Evolutionary conservation across 495 filamentous ascomycete species (phyloP).

Genomic region (Penicillium silybi): DNA sequence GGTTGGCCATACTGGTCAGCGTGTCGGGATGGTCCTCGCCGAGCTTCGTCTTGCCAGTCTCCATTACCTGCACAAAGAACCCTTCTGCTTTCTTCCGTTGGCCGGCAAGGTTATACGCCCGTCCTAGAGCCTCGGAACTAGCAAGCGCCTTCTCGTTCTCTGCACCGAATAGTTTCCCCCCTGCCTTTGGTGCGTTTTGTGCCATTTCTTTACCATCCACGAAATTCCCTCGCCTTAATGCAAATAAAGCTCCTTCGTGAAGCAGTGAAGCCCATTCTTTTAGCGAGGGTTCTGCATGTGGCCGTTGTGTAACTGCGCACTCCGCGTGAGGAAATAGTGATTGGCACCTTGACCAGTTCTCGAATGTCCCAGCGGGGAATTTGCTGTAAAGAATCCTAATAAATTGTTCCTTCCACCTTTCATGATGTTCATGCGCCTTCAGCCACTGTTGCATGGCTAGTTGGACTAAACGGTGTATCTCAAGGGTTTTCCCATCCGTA

Average conservation of each 20-base stretch:
- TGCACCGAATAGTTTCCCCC: too few relatives aligned
- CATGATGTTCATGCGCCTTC: conserved; percentile 25
- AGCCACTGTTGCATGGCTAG: conserved; percentile 43
- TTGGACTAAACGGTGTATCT: conserved; percentile 49
- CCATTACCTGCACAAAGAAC: neutral
- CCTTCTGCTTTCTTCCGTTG: neutral
- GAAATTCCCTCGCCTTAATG: neutral
- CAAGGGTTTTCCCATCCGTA: conserved; percentile 21
- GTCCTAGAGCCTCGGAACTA: too few relatives aligned
- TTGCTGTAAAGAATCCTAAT: conserved; percentile 31
- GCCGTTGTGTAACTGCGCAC: conserved; percentile 9
- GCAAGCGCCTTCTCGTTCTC: too few relatives aligned
- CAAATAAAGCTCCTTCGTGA: neutral
- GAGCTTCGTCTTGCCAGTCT: neutral
- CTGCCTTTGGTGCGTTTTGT: too few relatives aligned
- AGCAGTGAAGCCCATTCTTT: conserved; percentile 3
- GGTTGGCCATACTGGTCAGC: neutral
- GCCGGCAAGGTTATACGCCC: too few relatives aligned
- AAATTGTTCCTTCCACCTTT: conserved; percentile 36
- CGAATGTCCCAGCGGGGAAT: conserved; percentile 34
- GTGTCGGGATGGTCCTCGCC: conserved; percentile 7
- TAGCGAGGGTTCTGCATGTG: neutral
- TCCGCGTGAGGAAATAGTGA: conserved; percentile 27
- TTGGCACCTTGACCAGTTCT: conserved; percentile 26
- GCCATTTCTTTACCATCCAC: neutral